Conservation (phyloP, 768 basidiomycete genomes). For the Guyanaporus albipodus region DNA sequence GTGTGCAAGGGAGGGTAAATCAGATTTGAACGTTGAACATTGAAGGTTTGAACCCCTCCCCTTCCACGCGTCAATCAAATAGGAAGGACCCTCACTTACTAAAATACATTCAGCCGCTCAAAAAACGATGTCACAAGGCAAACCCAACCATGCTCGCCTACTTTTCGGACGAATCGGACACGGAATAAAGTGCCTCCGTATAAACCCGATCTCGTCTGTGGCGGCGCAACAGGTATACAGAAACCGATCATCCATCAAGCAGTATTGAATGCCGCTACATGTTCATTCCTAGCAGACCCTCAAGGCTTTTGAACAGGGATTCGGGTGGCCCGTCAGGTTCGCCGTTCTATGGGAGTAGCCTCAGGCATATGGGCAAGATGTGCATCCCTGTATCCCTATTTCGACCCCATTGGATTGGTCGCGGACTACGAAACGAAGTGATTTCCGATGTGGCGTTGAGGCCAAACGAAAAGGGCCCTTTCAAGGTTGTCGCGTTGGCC, state of each 20-base stretch:
- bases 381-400: background rate
- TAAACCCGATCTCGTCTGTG: background rate
- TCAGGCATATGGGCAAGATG: background rate
- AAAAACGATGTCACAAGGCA: background rate
- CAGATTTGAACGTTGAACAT: too few species aligned
- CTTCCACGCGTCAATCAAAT: too few species aligned
- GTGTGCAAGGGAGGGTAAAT: too few species aligned
- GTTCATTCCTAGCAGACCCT: background rate
- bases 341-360: background rate
- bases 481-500: background rate
- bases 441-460: background rate
- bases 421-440: slow-evolving; percentile 5
- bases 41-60: too few species aligned
- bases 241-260: background rate
- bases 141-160: background rate
- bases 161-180: background rate
- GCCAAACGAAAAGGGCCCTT: background rate
- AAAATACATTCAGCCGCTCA: background rate
- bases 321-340: background rate
- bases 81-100: background rate
- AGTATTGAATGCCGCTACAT: background rate
- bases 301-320: background rate
- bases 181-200: too few species aligned
- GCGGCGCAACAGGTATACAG: background rate
- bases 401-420: slow-evolving; percentile 1